A percentile compares a stretch with the other conserved stretches of the same genome.
phyloP scores from a whole-genome alignment of 306 rosid species.

The Dryas octopetala region DNA sequence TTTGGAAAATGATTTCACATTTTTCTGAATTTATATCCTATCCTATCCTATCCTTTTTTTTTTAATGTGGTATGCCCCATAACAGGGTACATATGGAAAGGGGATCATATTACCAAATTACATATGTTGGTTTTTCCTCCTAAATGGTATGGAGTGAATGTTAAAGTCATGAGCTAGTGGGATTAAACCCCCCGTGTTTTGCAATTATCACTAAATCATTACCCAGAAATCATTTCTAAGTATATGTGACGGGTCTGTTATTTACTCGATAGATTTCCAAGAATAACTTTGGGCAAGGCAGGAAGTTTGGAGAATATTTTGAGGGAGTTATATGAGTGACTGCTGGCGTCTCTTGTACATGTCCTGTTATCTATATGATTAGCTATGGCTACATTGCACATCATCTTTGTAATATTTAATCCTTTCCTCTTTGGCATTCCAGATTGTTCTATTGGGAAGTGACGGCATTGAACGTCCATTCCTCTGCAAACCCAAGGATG shows the following conservation, averaged over 20 bases:
- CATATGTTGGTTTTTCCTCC: constrained; percentile 10
- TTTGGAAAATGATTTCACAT: constrained; percentile 17
- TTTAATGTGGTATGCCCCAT: not conserved
- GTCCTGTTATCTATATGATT: constrained; percentile 6
- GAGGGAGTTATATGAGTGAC: constrained; percentile 18
- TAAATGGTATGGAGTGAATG: not conserved
- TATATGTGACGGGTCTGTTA: not conserved
- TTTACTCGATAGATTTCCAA: not conserved
- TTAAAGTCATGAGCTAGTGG: not conserved
- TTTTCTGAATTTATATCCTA: constrained; percentile 12
- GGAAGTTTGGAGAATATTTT: constrained; percentile 14
- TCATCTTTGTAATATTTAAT: constrained; percentile 22
- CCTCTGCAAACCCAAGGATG: constrained; percentile 98
- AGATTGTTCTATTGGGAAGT: constrained; percentile 90
- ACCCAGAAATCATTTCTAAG: not conserved
- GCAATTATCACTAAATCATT: not conserved
- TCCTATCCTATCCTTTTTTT: not conserved
- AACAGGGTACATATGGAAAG: not conserved
- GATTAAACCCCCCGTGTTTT: not conserved
- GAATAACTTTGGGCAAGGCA: not conserved
- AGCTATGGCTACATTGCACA: not conserved
- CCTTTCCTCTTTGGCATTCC: constrained; percentile 31
- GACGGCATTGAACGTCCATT: constrained; percentile 87
- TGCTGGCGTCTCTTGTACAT: constrained; percentile 14
- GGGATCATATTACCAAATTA: not conserved